A percentile compares a stretch with the other conserved stretches of the same genome.
phyloP scores from a whole-genome alignment of 2,329 filamentous ascomycete species.

The Trichoderma sp. region DNA sequence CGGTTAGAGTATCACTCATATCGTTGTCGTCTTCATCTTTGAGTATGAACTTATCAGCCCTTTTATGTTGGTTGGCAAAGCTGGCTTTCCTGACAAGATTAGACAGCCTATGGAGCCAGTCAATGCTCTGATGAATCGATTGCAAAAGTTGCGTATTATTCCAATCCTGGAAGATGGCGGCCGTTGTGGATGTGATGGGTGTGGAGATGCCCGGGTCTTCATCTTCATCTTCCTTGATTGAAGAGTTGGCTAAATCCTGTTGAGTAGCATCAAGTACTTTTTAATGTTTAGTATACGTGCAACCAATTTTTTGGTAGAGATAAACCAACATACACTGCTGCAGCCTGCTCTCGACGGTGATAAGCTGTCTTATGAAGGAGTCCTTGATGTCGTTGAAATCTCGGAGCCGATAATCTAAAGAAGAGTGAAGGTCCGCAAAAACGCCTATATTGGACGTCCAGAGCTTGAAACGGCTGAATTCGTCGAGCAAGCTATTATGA shows the following conservation, averaged over 20 bases:
- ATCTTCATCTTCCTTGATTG: not conserved
- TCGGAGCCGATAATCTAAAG: not conserved
- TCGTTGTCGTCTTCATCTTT: not conserved
- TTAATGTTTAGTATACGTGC: not conserved
- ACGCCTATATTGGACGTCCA: not conserved
- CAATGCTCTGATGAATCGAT: not conserved
- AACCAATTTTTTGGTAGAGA: rapidly evolving
- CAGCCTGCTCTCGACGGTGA: not conserved
- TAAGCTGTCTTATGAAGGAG: not conserved
- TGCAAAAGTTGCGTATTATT: not conserved
- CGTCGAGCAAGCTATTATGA: not conserved
- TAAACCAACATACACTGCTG: not conserved
- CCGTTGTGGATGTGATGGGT: not conserved
- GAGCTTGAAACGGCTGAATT: not conserved
- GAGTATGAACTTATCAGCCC: not conserved
- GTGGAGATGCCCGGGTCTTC: not conserved
- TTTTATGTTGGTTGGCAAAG: not conserved
- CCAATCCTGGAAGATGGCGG: not conserved
- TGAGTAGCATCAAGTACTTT: not conserved
- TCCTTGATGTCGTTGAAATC: not conserved
- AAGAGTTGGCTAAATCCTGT: not conserved
- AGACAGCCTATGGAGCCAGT: not conserved
- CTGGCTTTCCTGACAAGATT: not conserved
- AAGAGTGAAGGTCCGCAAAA: not conserved
- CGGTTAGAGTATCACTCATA: not conserved